A percentile compares a stretch with the other conserved stretches of the same genome.
These are phyloP conservation scores for Pythium sp. DNA, from an alignment of 352 stramenopile genomes.

Conservation along the genomic window DNA sequence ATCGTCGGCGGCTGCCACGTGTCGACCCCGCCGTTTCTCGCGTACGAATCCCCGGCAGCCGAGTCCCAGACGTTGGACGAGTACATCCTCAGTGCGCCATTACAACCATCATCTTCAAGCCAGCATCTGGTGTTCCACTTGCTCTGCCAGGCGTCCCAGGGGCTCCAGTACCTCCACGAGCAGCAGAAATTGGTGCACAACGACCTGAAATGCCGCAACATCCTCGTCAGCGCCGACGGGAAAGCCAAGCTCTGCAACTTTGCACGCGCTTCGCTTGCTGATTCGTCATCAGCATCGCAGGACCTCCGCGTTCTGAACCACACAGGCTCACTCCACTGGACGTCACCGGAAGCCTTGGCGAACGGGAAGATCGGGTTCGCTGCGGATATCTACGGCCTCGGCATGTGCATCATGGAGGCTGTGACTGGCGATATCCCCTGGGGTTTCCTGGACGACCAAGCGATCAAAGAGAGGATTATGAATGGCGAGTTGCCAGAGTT, in stretches of 20 bases:
- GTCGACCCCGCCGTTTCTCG: slow-evolving; percentile 41
- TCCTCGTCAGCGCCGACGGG: slow-evolving; percentile 58
- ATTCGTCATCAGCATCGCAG: neutral
- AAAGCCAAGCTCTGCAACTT: slow-evolving; percentile 50
- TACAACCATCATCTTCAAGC: slow-evolving; percentile 14
- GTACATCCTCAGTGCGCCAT: slow-evolving; percentile 33
- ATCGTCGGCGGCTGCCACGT: slow-evolving; percentile 55
- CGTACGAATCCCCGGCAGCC: slow-evolving; percentile 38
- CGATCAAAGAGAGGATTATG: slow-evolving; percentile 39
- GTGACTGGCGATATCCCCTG: slow-evolving; percentile 58
- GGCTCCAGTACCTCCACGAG: slow-evolving; percentile 56
- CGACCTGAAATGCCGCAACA: slow-evolving; percentile 53
- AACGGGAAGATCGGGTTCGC: slow-evolving; percentile 7
- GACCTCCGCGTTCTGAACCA: neutral
- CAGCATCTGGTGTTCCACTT: slow-evolving; percentile 35
- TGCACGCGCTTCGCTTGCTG: neutral
- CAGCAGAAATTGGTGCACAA: slow-evolving; percentile 36
- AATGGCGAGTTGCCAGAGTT: slow-evolving; percentile 37
- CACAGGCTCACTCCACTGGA: slow-evolving; percentile 41
- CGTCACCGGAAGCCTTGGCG: slow-evolving; percentile 43
- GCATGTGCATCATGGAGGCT: slow-evolving; percentile 63
- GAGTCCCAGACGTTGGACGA: slow-evolving; percentile 50
- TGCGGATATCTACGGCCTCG: slow-evolving; percentile 62
- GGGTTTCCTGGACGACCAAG: slow-evolving; percentile 45
- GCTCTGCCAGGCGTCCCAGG: slow-evolving; percentile 44